A percentile compares a stretch with the other conserved stretches of the same genome.
Conservation (phyloP, 345 rosid species). For the Citrus reticulata region DNA sequence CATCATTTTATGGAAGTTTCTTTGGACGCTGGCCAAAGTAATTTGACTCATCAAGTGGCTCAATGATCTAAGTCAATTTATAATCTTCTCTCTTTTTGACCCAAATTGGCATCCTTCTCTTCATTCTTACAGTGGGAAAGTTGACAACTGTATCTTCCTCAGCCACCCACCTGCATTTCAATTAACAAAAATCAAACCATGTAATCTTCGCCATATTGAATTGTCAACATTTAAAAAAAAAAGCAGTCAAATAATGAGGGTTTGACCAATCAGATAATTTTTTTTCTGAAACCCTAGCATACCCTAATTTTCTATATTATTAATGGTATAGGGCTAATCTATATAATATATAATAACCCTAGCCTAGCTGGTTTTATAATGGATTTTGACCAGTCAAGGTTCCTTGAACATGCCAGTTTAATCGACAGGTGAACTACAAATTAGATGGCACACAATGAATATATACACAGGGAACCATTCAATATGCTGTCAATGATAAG, state of each 20-base stretch:
- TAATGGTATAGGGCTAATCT: not conserved
- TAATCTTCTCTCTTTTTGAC: conserved; percentile 48
- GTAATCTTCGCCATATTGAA: not conserved
- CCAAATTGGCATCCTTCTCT: conserved; percentile 85
- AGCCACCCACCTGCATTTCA: conserved; percentile 68
- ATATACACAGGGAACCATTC: too few species aligned
- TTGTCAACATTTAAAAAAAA: not conserved
- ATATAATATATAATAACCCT: not conserved
- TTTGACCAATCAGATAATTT: not conserved
- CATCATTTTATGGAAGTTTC: conserved; percentile 6
- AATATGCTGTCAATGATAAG: too few species aligned
- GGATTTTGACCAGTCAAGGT: conserved; percentile 13
- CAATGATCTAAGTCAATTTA: not conserved
- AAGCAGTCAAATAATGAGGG: not conserved
- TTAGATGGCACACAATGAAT: not conserved
- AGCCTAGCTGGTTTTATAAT: not conserved
- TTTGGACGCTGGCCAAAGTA: not conserved
- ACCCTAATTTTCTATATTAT: not conserved
- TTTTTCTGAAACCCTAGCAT: not conserved
- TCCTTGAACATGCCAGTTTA: not conserved
- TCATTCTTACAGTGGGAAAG: conserved; percentile 93
- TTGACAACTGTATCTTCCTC: conserved; percentile 78
- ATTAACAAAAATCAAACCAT: not conserved
- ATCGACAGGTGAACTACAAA: not conserved
- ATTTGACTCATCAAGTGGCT: not conserved